phyloP scores from a whole-genome alignment of 2,329 filamentous ascomycete species.

The Thermoascus crustaceus region DNA sequence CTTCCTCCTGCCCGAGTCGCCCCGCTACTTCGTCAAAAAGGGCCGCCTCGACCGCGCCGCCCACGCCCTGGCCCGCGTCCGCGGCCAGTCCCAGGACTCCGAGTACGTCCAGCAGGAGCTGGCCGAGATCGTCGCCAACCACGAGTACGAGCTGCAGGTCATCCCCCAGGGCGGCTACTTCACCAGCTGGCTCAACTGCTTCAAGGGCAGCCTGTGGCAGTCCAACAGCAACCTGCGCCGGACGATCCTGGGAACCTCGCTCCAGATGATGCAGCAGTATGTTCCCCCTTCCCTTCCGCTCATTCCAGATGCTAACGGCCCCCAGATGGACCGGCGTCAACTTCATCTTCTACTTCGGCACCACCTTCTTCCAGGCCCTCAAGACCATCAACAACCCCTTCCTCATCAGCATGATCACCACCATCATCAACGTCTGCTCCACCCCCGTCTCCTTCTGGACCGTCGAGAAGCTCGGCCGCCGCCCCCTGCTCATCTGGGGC shows the following conservation, averaged over 20 bases:
- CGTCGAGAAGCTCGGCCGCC: constrained; percentile 74
- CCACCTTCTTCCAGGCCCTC: constrained; percentile 72
- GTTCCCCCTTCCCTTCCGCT: constrained; percentile 18
- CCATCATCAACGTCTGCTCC: constrained; percentile 76
- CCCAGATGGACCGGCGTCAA: constrained; percentile 66
- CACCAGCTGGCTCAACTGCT: constrained; percentile 60
- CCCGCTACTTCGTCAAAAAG: constrained; percentile 76
- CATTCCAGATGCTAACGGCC: background rate
- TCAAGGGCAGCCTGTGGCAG: constrained; percentile 46
- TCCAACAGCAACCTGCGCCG: constrained; percentile 53
- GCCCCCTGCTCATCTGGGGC: constrained; percentile 68
- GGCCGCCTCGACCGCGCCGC: constrained; percentile 60
- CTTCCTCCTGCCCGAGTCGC: constrained; percentile 72
- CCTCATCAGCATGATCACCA: constrained; percentile 77
- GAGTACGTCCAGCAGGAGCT: constrained; percentile 71
- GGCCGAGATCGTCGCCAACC: constrained; percentile 79
- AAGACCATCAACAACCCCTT: constrained; percentile 66
- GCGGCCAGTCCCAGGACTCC: constrained; percentile 64
- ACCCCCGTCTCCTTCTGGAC: constrained; percentile 83
- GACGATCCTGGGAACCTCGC: constrained; percentile 61
- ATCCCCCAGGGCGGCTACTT: constrained; percentile 60
- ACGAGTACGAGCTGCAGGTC: constrained; percentile 69
- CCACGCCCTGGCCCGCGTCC: constrained; percentile 55
- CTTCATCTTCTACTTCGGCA: constrained; percentile 86
- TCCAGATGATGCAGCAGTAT: constrained; percentile 71